Evolutionary conservation across 148 eudicot genomes (phyloP).

Genomic region (Fagopyrum homotropicum): DNA sequence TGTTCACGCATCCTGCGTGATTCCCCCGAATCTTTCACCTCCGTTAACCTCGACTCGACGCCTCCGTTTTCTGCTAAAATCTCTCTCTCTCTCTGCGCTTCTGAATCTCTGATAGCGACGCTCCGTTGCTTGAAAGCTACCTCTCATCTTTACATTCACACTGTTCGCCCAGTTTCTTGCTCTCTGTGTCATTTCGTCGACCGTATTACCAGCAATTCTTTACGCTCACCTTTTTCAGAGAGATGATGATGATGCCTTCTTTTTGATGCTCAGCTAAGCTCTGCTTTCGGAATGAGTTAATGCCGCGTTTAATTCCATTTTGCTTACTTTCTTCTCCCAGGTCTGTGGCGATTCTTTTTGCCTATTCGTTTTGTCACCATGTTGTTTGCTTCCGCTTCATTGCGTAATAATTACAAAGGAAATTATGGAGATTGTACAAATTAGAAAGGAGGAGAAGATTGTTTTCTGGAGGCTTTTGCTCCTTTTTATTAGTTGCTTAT

Average conservation of each 20-base stretch:
- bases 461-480: neutral
- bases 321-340: neutral
- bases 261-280: neutral
- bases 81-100: neutral
- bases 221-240: slow-evolving; percentile 1
- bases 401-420: slow-evolving; percentile 2
- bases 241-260: neutral
- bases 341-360: neutral
- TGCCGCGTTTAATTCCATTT: neutral
- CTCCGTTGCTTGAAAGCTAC: slow-evolving; percentile 12
- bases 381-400: neutral
- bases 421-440: slow-evolving; percentile 5
- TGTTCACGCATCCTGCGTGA: slow-evolving; percentile 9
- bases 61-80: neutral
- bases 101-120: slow-evolving; percentile 10
- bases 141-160: slow-evolving; percentile 13
- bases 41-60: slow-evolving; percentile 9
- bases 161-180: slow-evolving; percentile 4
- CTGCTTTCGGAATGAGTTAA: neutral
- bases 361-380: neutral
- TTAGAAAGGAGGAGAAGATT: neutral
- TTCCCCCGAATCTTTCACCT: neutral
- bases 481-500: neutral
- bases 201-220: neutral
- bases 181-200: neutral